A percentile compares a stretch with the other conserved stretches of the same genome.
Evolutionary conservation across 2,329 filamentous ascomycete species (phyloP).

Genomic region (Penicillium sp.): DNA sequence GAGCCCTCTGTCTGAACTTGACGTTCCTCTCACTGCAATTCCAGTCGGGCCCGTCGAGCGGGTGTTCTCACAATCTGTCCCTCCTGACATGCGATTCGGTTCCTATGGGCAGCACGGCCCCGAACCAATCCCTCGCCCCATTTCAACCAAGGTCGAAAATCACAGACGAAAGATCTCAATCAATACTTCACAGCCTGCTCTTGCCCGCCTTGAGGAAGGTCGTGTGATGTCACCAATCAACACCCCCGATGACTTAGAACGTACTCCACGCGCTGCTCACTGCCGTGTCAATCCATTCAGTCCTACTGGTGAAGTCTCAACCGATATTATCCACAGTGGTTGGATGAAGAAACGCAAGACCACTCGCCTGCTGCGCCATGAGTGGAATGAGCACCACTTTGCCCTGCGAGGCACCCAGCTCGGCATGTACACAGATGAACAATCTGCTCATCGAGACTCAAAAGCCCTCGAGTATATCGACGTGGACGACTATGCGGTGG

Average conservation of each 20-base stretch:
- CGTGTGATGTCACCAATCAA: constrained; percentile 33
- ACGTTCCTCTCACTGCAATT: constrained; percentile 77
- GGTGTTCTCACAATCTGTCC: constrained; percentile 84
- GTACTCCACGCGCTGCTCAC: constrained; percentile 24
- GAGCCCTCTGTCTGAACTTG: constrained; percentile 90
- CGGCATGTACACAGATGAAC: constrained; percentile 34
- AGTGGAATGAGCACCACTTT: constrained; percentile 91
- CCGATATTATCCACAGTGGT: constrained; percentile 59
- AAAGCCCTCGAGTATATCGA: constrained; percentile 34
- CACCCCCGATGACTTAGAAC: constrained; percentile 31
- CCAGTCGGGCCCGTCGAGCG: constrained; percentile 72
- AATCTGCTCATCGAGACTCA: constrained; percentile 21
- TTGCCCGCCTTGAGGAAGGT: constrained; percentile 34
- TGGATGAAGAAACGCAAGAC: constrained; percentile 92
- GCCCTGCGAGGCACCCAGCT: constrained; percentile 74
- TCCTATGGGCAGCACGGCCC: constrained; percentile 42
- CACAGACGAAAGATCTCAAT: constrained; percentile 28
- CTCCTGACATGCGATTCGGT: constrained; percentile 83
- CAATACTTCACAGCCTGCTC: constrained; percentile 18
- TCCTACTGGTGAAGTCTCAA: too few species aligned
- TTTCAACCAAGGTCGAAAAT: constrained; percentile 46
- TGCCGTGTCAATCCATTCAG: constrained; percentile 16
- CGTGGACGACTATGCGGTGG: constrained; percentile 26
- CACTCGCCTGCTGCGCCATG: constrained; percentile 81
- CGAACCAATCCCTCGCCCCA: constrained; percentile 42